Evolutionary conservation across 768 basidiomycete species (phyloP).

Genomic region (Dioszegia hungarica): DNA sequence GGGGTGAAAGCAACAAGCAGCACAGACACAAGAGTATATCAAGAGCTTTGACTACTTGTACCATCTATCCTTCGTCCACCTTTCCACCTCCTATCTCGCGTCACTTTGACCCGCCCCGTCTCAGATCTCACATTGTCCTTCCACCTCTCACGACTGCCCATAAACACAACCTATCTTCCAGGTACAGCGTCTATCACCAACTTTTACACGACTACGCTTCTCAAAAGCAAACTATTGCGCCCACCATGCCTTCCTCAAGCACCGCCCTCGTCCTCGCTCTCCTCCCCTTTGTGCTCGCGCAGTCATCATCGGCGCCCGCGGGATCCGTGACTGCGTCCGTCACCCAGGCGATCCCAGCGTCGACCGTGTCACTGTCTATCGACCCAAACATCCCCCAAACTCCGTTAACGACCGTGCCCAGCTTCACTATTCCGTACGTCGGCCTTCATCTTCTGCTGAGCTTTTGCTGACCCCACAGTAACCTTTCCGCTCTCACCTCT

Average conservation of each 20-base stretch:
- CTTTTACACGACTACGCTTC: too few species aligned
- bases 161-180: too few species aligned
- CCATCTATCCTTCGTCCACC: too few species aligned
- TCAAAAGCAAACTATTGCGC: background rate
- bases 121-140: too few species aligned
- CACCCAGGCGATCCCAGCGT: conserved; percentile 9
- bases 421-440: conserved; percentile 39
- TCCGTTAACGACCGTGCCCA: conserved; percentile 10
- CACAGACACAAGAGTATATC: too few species aligned
- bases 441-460: background rate
- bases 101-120: too few species aligned
- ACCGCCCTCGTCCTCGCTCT: conserved; percentile 6
- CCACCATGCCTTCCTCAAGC: background rate
- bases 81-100: too few species aligned
- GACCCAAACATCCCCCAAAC: conserved; percentile 23
- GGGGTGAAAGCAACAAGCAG: too few species aligned
- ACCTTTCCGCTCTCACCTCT: conserved; percentile 36
- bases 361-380: conserved; percentile 8
- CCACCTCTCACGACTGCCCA: too few species aligned
- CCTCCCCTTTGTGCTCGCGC: background rate
- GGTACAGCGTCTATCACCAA: too few species aligned
- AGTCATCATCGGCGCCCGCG: conserved; percentile 1
- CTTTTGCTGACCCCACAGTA: conserved; percentile 4
- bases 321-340: conserved; percentile 5
- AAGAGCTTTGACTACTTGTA: too few species aligned